phyloP scores from a whole-genome alignment of 345 rosid species.

The Tarenaya hassleriana region DNA sequence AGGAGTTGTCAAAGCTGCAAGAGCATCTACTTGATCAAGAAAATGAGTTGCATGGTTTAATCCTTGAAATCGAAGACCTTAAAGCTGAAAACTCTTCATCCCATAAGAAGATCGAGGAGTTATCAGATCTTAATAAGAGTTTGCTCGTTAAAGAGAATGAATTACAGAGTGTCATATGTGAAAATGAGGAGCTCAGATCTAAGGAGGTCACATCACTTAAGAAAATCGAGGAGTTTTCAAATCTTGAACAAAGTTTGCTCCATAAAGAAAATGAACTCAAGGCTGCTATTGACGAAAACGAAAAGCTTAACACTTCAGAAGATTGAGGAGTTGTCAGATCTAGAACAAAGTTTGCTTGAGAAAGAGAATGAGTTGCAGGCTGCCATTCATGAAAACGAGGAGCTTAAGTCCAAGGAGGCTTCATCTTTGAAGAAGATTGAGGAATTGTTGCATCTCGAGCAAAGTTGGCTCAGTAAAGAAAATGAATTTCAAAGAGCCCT shows the following conservation, averaged over 20 bases:
- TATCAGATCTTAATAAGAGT: constrained; percentile 40
- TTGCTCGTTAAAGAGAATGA: constrained; percentile 46
- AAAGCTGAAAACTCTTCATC: constrained; percentile 39
- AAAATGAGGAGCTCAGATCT: constrained; percentile 48
- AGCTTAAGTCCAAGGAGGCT: constrained; percentile 26
- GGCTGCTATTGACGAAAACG: constrained; percentile 56
- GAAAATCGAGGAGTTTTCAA: constrained; percentile 19
- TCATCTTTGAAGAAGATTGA: constrained; percentile 15
- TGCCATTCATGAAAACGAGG: constrained; percentile 50
- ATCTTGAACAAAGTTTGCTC: constrained; percentile 4
- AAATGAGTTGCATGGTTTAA: neutral
- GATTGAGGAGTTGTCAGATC: constrained; percentile 55
- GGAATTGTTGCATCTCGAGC: constrained; percentile 17
- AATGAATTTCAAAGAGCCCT: constrained; percentile 20
- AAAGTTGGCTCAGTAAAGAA: constrained; percentile 22
- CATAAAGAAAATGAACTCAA: constrained; percentile 53
- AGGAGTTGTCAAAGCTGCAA: constrained; percentile 58
- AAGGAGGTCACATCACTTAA: constrained; percentile 13
- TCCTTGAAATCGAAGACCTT: constrained; percentile 52
- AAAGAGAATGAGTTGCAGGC: constrained; percentile 43
- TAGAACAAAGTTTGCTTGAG: constrained; percentile 30
- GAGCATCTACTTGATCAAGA: constrained; percentile 39
- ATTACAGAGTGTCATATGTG: constrained; percentile 50
- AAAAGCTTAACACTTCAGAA: constrained; percentile 55
- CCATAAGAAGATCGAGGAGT: constrained; percentile 49